Conservation (phyloP, 2,329 filamentous ascomycete genomes). For the Clonostachys rosea region DNA sequence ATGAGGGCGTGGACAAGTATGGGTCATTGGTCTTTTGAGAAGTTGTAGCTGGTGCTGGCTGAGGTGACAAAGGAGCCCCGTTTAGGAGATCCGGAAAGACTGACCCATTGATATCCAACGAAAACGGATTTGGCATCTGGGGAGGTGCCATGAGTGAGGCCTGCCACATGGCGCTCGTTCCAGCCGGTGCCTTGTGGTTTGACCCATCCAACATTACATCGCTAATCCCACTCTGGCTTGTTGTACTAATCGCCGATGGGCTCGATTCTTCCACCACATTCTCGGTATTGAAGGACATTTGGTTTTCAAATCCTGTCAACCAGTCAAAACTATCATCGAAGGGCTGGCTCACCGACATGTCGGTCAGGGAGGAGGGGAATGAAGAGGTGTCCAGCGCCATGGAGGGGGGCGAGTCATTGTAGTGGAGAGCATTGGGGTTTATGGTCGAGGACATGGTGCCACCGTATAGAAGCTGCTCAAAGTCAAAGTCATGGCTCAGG, state of each 20-base stretch:
- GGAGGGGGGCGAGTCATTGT: conserved; percentile 70
- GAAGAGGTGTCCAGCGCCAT: conserved; percentile 58
- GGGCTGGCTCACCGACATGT: conserved; percentile 51
- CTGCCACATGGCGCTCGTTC: conserved; percentile 62
- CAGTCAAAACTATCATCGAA: conserved; percentile 81
- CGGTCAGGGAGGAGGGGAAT: conserved; percentile 50
- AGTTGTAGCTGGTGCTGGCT: conserved; percentile 47
- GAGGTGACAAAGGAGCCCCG: conserved; percentile 71
- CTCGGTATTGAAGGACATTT: conserved; percentile 72
- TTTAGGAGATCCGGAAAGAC: conserved; percentile 75
- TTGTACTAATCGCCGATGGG: conserved; percentile 91
- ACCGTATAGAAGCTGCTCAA: conserved; percentile 40
- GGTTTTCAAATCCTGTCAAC: conserved; percentile 74
- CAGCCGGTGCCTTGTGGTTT: conserved; percentile 53
- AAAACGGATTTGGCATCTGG: conserved; percentile 64
- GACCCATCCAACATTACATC: conserved; percentile 87
- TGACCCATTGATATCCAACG: conserved; percentile 68
- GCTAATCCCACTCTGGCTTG: conserved; percentile 86
- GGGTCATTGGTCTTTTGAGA: conserved; percentile 66
- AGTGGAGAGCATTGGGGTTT: conserved; percentile 75
- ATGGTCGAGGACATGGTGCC: conserved; percentile 45
- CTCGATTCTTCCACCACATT: conserved; percentile 88
- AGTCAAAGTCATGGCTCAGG: conserved; percentile 63
- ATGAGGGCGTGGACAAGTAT: conserved; percentile 74
- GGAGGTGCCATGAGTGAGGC: conserved; percentile 65